phyloP scores from a whole-genome alignment of 305 asterid genomes.

The Fraxinus baroniana region DNA sequence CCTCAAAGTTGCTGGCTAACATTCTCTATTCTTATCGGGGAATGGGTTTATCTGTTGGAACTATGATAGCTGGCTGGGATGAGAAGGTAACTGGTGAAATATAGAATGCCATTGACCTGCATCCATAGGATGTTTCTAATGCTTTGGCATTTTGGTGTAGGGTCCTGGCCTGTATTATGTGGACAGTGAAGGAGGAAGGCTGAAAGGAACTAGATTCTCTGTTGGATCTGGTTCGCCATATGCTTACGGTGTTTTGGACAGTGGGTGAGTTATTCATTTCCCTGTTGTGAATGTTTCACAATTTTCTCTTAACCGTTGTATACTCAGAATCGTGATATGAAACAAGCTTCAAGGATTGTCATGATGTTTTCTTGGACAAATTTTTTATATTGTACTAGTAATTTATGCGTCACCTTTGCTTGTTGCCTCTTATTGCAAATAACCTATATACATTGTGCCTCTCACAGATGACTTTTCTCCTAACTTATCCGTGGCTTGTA shows the following conservation, averaged over 20 bases:
- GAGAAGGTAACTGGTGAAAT: constrained; percentile 56
- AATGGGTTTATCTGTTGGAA: constrained; percentile 95
- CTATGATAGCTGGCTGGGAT: constrained; percentile 99
- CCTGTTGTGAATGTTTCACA: background rate
- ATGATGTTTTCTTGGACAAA: background rate
- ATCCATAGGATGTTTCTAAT: background rate
- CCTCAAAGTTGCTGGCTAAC: constrained; percentile 89
- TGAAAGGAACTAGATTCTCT: constrained; percentile 87
- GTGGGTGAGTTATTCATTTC: constrained; percentile 54
- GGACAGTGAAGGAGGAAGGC: constrained; percentile 94
- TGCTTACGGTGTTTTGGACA: constrained; percentile 95
- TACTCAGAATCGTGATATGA: background rate
- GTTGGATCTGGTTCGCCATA: constrained; percentile 98
- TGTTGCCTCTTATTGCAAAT: background rate
- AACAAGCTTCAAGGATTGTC: background rate
- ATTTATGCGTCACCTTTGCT: background rate
- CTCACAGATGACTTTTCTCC: background rate
- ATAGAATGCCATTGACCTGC: background rate
- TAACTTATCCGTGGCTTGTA: background rate
- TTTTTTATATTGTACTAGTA: background rate
- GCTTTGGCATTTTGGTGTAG: constrained; percentile 37
- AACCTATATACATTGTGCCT: background rate
- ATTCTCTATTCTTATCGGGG: constrained; percentile 89
- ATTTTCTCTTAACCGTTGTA: background rate
- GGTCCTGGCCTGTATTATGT: constrained; percentile 48